A percentile compares a stretch with the other conserved stretches of the same genome.
Conservation (phyloP, 192 early-diverging fungal species). For the Coemansia sp. region DNA sequence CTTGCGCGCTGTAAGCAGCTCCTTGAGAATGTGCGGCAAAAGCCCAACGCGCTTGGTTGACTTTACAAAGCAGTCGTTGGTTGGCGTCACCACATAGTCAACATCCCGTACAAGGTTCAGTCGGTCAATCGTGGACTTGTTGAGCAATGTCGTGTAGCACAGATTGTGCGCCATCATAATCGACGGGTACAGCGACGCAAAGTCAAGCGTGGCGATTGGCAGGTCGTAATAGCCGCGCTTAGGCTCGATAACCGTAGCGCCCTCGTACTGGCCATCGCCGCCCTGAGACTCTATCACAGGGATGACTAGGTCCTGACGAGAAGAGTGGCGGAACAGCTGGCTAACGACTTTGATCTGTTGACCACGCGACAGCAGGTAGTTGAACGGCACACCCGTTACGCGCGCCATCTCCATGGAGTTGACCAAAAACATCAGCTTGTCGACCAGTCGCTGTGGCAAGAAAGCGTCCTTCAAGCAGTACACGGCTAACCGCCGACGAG, state of each 20-base stretch:
- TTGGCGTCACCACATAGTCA: slow-evolving; percentile 90
- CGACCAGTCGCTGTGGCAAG: slow-evolving; percentile 89
- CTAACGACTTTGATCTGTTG: slow-evolving; percentile 99
- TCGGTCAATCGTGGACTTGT: slow-evolving; percentile 62
- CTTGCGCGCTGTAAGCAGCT: slow-evolving; percentile 91
- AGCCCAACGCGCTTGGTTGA: slow-evolving; percentile 75
- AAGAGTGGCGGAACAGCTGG: slow-evolving; percentile 89
- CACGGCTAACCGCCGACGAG: slow-evolving; percentile 89
- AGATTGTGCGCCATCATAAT: slow-evolving; percentile 99
- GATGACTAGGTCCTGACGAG: slow-evolving; percentile 83
- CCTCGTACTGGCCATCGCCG: slow-evolving; percentile 89
- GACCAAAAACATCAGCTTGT: slow-evolving; percentile 96
- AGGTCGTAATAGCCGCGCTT: slow-evolving; percentile 90
- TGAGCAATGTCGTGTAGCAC: slow-evolving; percentile 91
- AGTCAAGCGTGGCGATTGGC: slow-evolving; percentile 98
- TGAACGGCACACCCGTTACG: slow-evolving; percentile 96
- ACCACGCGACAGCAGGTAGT: slow-evolving; percentile 89
- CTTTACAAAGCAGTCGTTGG: slow-evolving; percentile 91
- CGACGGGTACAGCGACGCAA: slow-evolving; percentile 96
- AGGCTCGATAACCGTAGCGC: slow-evolving; percentile 97
- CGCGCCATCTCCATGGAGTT: slow-evolving; percentile 99
- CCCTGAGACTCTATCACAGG: slow-evolving; percentile 85
- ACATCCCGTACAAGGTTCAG: slow-evolving; percentile 70
- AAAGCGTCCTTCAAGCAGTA: slow-evolving; percentile 99
- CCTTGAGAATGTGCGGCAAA: slow-evolving; percentile 85